phyloP scores from a whole-genome alignment of 1,284 basidiomycete species.

The Ustilago lituana region DNA sequence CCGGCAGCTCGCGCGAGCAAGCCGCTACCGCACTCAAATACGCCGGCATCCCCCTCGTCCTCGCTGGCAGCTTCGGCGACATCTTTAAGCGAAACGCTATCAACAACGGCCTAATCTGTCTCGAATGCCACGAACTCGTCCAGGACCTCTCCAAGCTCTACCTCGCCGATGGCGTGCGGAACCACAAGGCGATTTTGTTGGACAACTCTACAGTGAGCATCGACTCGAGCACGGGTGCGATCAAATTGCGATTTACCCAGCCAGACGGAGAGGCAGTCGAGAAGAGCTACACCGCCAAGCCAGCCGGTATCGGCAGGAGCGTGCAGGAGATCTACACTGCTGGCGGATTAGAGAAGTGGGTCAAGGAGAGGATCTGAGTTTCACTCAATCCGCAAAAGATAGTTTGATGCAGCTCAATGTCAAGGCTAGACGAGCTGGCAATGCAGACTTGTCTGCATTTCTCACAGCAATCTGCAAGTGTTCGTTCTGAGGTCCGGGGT shows the following conservation, averaged over 20 bases:
- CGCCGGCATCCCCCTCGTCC: slow-evolving; percentile 89
- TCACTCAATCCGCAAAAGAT: too few relatives aligned
- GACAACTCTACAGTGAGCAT: slow-evolving; percentile 41
- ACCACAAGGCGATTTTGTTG: slow-evolving; percentile 57
- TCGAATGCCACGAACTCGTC: slow-evolving; percentile 90
- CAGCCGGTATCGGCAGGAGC: slow-evolving; percentile 62
- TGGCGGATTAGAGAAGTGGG: slow-evolving; percentile 65
- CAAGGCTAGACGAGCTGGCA: too few relatives aligned
- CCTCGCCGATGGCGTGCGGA: slow-evolving; percentile 75
- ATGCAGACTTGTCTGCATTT: too few relatives aligned
- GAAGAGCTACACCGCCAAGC: slow-evolving; percentile 52
- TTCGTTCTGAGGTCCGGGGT: too few relatives aligned
- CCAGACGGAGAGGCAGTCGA: slow-evolving; percentile 23
- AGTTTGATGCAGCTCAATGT: too few relatives aligned
- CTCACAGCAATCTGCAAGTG: too few relatives aligned
- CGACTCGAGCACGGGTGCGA: slow-evolving; percentile 44
- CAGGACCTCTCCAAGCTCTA: slow-evolving; percentile 81
- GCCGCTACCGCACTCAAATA: slow-evolving; percentile 96
- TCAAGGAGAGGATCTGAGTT: slow-evolving; percentile 56
- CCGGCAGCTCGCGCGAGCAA: slow-evolving; percentile 97
- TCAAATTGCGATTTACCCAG: slow-evolving; percentile 17
- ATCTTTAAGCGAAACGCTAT: slow-evolving; percentile 99
- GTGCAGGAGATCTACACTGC: slow-evolving; percentile 66
- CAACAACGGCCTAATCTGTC: slow-evolving; percentile 96
- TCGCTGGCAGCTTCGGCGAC: slow-evolving; percentile 96